These are phyloP conservation scores for Pythium myriotylum DNA, from an alignment of 352 stramenopile genomes.

Conservation along the genomic window DNA sequence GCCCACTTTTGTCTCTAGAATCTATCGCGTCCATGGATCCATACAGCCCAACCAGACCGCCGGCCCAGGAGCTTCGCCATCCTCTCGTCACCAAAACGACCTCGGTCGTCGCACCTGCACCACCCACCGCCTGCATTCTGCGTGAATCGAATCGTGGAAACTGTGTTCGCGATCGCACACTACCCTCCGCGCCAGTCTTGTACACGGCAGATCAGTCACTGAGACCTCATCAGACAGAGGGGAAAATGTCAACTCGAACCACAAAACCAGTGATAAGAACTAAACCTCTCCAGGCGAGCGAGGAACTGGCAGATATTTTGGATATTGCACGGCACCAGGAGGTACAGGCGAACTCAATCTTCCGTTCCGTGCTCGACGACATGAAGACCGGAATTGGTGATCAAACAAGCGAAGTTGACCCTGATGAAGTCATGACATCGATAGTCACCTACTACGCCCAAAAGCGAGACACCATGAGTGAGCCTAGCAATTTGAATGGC, in stretches of 20 bases:
- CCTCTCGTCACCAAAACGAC: neutral
- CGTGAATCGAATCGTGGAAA: too few species aligned
- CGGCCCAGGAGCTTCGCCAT: neutral
- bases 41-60: constrained; percentile 7
- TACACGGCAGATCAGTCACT: constrained; percentile 12
- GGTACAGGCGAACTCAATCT: neutral
- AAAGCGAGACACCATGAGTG: neutral
- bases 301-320: constrained; percentile 11
- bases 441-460: constrained; percentile 13
- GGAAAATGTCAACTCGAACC: neutral
- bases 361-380: constrained; percentile 9
- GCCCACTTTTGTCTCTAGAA: constrained; percentile 9
- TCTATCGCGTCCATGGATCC: constrained; percentile 20
- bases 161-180: too few species aligned
- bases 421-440: neutral
- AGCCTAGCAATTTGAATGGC: neutral
- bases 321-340: constrained; percentile 1
- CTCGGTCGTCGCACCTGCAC: neutral
- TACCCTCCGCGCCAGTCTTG: neutral
- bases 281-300: neutral
- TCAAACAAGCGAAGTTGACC: neutral
- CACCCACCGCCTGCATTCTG: too few species aligned
- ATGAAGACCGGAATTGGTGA: neutral
- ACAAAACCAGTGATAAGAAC: neutral
- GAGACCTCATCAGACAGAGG: neutral